Percentiles rank a stretch among this genome's conserved stretches.
Conservation (phyloP, 257 asterid species). For the Lithospermum erythrorhizon region DNA sequence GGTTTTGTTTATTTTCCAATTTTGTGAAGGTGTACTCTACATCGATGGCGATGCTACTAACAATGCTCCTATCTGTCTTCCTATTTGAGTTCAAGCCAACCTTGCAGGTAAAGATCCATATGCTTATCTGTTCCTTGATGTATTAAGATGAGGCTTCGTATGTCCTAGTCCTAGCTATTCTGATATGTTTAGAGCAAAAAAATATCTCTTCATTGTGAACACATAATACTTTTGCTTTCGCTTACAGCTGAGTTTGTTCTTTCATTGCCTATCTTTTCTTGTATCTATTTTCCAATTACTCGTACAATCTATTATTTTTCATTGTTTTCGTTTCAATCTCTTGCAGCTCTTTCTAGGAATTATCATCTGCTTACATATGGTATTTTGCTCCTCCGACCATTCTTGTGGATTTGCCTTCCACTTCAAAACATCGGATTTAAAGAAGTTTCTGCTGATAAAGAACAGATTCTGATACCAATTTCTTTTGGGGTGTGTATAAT, state of each 20-base stretch:
- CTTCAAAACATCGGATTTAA: conserved; percentile 38
- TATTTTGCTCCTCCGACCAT: conserved; percentile 82
- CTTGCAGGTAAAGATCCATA: conserved; percentile 41
- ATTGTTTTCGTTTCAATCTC: conserved; percentile 1
- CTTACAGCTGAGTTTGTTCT: too few relatives aligned
- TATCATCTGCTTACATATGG: conserved; percentile 75
- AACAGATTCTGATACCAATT: conserved; percentile 33
- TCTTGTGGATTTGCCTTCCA: conserved; percentile 62
- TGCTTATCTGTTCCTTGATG: not conserved
- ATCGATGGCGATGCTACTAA: conserved; percentile 94
- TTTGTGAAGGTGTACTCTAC: conserved; percentile 76
- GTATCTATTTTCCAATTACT: not conserved
- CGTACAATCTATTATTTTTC: not conserved
- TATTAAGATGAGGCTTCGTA: too few relatives aligned
- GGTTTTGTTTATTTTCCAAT: conserved; percentile 3
- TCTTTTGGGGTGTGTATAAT: conserved; percentile 8
- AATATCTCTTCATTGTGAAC: too few relatives aligned
- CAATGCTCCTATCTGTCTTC: conserved; percentile 69
- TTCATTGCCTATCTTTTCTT: not conserved
- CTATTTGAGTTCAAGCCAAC: conserved; percentile 90
- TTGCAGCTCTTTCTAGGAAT: conserved; percentile 88
- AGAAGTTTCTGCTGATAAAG: conserved; percentile 54
- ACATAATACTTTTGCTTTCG: too few relatives aligned
- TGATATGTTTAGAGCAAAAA: too few relatives aligned
- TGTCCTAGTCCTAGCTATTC: too few relatives aligned